Conservation (phyloP, 2,329 filamentous ascomycete genomes). For the Whalleya microplaca region DNA sequence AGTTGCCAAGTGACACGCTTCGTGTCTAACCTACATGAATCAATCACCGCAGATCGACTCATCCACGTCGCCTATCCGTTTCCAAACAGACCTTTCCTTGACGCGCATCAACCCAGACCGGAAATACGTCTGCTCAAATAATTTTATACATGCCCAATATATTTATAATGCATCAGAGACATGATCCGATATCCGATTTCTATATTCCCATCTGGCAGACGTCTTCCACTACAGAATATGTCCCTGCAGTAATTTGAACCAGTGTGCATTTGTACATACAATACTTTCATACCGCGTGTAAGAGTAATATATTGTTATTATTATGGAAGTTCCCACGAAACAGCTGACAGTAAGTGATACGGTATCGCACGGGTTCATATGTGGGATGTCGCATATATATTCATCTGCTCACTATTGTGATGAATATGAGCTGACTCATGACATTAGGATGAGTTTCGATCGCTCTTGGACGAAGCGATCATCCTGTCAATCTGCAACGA, state of each 20-base stretch:
- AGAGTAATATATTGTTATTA: constrained; percentile 1
- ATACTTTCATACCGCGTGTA: constrained; percentile 5
- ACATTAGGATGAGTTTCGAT: constrained; percentile 69
- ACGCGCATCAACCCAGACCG: neutral
- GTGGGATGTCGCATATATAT: neutral
- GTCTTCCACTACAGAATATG: neutral
- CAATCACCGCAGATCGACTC: neutral
- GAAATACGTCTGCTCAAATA: too few species aligned
- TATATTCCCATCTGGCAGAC: neutral
- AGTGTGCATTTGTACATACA: neutral
- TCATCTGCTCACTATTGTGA: neutral
- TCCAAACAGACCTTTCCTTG: neutral
- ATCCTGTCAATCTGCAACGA: constrained; percentile 78
- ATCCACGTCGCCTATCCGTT: neutral
- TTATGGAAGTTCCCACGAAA: constrained; percentile 25
- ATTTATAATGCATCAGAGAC: neutral
- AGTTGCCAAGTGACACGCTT: too few species aligned
- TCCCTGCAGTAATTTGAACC: neutral
- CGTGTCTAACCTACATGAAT: too few species aligned
- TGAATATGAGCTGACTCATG: constrained; percentile 3
- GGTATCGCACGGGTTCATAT: neutral
- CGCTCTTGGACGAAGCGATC: constrained; percentile 75
- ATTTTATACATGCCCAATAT: neutral
- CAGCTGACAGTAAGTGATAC: constrained; percentile 28
- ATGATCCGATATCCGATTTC: neutral